Base-by-base conservation (phyloP, 2,329 filamentous ascomycete species). In the Talaromyces sp. region DNA sequence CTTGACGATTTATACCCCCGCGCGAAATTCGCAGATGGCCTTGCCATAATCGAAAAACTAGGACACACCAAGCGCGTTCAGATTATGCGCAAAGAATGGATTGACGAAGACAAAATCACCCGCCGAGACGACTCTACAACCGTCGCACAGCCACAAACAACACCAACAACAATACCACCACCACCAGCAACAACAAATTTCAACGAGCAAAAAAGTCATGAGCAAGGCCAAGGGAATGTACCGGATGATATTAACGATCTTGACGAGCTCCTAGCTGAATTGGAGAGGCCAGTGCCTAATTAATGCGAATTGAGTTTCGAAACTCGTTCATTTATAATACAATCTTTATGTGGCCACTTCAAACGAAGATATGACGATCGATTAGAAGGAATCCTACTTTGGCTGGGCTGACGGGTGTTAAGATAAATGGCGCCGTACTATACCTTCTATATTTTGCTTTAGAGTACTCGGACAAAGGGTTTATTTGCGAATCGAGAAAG, bases 1-100 rank as follows among this genome's bases (percentile, higher is more conserved):
- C 88, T 99, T 1, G 93, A 99, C 75, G 92, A 97, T 70, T 81
- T 99, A 13, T 99, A 93, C 70, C 95, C 95, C 13, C 92, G 96
- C 70, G 95, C 93, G 5, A 93, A 92, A 70, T 99, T 99, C 70
- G 84, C 90, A 54, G 95, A 99, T 69, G 95, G 90, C 2, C 80
- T 98, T 7, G 79, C 83, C 43, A 96, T 98, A 80, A 90, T 98
- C 2, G 95, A 99, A 74, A 97, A 96, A 76, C 82, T 91, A 0
- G 95, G 95, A 1, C 95, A 97, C 75, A 91, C 89, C 68, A 93
- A 90, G 71, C 81, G 82, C 14, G 83, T 98, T 72, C 85, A 90
- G 64, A 83, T 85, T 32, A 89, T 88, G 77, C 83, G 93, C 62
- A 85, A 85, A 71, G 86, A 89, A 64, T 96, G 91, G 89, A 93